Percentiles rank a stretch among this genome's conserved stretches.
phyloP scores from a whole-genome alignment of 2,329 filamentous ascomycete genomes.

The Aspergillus brunneoviolaceus region DNA sequence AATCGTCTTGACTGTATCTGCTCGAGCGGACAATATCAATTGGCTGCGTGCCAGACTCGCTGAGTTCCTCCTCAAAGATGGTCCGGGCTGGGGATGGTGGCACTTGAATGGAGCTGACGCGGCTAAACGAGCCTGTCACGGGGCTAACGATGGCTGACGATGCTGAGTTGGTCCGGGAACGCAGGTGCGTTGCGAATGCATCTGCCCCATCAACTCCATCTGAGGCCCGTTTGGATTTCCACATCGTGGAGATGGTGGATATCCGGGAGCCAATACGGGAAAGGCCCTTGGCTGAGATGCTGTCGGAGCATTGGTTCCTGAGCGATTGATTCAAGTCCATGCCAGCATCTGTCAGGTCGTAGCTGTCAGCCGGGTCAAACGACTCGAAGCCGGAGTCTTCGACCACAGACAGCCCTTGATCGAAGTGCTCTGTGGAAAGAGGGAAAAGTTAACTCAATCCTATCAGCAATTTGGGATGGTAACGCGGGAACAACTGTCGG shows the following conservation, averaged over 20 bases:
- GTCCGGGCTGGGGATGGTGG: constrained; percentile 65
- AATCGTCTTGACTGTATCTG: constrained; percentile 49
- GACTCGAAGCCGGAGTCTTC: constrained; percentile 32
- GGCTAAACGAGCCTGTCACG: constrained; percentile 34
- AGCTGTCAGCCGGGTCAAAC: constrained; percentile 33
- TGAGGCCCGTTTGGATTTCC: constrained; percentile 41
- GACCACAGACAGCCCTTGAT: constrained; percentile 29
- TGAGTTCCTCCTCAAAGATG: constrained; percentile 56
- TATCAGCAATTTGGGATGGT: constrained; percentile 3
- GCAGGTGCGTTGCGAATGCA: constrained; percentile 32
- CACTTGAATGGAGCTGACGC: constrained; percentile 51
- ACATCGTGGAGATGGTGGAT: constrained; percentile 66
- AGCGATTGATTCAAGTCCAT: constrained; percentile 57
- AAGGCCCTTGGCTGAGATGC: constrained; percentile 48
- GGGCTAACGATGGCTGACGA: constrained; percentile 42
- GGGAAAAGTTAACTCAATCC: constrained; percentile 12
- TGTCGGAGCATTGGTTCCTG: constrained; percentile 56
- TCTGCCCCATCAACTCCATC: constrained; percentile 32
- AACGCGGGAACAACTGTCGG: background rate
- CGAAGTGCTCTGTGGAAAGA: constrained; percentile 37
- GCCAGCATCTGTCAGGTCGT: constrained; percentile 61
- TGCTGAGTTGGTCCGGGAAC: constrained; percentile 45
- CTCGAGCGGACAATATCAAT: constrained; percentile 57
- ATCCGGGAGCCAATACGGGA: constrained; percentile 68
- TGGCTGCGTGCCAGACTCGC: constrained; percentile 50